Base-by-base conservation (phyloP, 2,329 filamentous ascomycete species). In the Rutstroemia sydowiana region DNA sequence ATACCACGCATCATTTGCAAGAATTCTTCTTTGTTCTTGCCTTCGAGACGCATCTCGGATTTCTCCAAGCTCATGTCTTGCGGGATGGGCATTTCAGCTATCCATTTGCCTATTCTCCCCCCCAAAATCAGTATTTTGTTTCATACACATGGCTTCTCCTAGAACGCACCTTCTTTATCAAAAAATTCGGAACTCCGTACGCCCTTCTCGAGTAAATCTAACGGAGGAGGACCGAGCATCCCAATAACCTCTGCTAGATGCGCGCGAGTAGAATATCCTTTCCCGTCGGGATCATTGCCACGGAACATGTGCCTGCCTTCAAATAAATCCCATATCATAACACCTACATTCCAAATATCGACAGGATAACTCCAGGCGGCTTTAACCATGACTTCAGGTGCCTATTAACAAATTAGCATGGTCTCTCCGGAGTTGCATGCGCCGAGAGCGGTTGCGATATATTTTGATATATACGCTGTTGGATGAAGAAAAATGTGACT, bases 341-440 rank as follows among this genome's bases (percentile, higher is more conserved):
- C 57, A 32, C 64, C 68, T 1, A 64, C 52, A 30, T 64, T 68
- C 69, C 69, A 72, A 16, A 65, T 57, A 57, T 72, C 69, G 16
- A 70, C 64, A 13, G 57, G 36, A 34, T 59, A 55, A 9, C 63
- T 62, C 68, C 68, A 71, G 0, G 56, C 50, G 61, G 69, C 69
- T 21, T 61, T 59, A 14, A 70, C 61, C 55, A 70, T 65, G 6
- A 71, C 63, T 52, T 71, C 69, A 0, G 68, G 69, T 20, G 68
- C 54, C 58, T 64, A 47, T 49, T 56, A 53, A 64, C 45, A 56
- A 23, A 14, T 39, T 30, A 47, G 45, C 16, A 47, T 21, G 31
- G 2, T 28, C 26, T 31, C 34, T 47, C 32, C 32, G 14, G 23
- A 30, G 20, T 18, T 37, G 34, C 5, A 39, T 14, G 2, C n/a